phyloP scores from a whole-genome alignment of 1,284 basidiomycete genomes.

The Tremellales sp. region DNA sequence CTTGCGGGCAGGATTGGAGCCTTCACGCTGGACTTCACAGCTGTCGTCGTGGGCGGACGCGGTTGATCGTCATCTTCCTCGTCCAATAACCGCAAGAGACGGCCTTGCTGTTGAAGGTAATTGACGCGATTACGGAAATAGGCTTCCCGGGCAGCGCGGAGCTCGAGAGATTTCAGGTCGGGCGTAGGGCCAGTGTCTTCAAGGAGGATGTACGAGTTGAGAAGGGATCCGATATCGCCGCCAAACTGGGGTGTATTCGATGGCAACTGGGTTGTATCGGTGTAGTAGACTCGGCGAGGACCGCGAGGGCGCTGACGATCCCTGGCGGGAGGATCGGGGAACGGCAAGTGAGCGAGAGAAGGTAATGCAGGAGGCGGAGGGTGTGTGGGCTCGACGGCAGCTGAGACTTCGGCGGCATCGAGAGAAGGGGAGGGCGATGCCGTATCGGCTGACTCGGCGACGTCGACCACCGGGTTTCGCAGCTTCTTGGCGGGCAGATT shows the following conservation, averaged over 20 bases:
- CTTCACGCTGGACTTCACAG: slow-evolving; percentile 12
- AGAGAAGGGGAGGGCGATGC: too few relatives aligned
- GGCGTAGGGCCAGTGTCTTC: slow-evolving; percentile 52
- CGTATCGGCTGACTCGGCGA: background rate
- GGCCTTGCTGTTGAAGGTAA: slow-evolving; percentile 44
- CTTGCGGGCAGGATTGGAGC: slow-evolving; percentile 20
- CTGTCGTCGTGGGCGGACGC: slow-evolving; percentile 19
- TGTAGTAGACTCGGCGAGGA: slow-evolving; percentile 56
- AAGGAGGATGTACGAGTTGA: slow-evolving; percentile 60
- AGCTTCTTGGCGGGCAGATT: slow-evolving; percentile 25
- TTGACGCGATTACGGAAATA: slow-evolving; percentile 55
- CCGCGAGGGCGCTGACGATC: slow-evolving; percentile 61
- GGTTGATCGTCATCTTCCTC: slow-evolving; percentile 43
- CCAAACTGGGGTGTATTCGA: slow-evolving; percentile 52
- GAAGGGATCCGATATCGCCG: slow-evolving; percentile 56
- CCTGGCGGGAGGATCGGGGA: slow-evolving; percentile 34
- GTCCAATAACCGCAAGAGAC: slow-evolving; percentile 46
- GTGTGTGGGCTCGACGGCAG: background rate
- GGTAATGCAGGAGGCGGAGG: slow-evolving; percentile 26
- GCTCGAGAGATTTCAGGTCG: slow-evolving; percentile 50
- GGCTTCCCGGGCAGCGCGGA: slow-evolving; percentile 55
- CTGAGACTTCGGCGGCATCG: background rate
- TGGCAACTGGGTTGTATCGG: slow-evolving; percentile 66
- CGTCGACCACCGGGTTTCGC: background rate
- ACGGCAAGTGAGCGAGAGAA: slow-evolving; percentile 34